These are phyloP conservation scores for Sherardia arvensis DNA, from an alignment of 257 asterid species.

Conservation along the genomic window DNA sequence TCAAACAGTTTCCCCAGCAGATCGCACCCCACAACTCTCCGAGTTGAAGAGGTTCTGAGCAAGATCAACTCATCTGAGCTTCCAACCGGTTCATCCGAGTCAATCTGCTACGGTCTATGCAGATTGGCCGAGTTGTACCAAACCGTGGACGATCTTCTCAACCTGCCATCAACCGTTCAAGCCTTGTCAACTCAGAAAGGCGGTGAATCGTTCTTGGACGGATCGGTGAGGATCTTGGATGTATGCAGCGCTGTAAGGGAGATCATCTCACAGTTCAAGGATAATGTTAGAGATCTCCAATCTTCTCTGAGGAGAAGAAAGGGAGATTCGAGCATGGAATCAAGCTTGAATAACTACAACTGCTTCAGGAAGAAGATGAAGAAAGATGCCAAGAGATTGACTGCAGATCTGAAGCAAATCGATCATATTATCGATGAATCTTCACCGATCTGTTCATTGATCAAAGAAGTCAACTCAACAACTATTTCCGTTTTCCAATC, in stretches of 20 bases:
- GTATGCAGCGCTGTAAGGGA: constrained; percentile 17
- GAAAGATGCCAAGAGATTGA: constrained; percentile 16
- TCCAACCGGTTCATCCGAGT: constrained; percentile 7
- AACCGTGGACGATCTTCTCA: constrained; percentile 11
- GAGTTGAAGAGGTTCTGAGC: constrained; percentile 22
- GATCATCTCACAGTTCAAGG: constrained; percentile 12
- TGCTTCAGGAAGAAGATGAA: constrained; percentile 21
- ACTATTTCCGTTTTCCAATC: neutral
- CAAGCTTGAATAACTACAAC: constrained; percentile 4
- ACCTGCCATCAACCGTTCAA: constrained; percentile 15
- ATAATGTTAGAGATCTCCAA: constrained; percentile 21
- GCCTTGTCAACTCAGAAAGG: constrained; percentile 14
- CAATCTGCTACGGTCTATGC: constrained; percentile 9
- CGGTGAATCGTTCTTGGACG: constrained; percentile 18
- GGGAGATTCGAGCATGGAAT: constrained; percentile 14
- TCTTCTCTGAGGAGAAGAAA: constrained; percentile 25
- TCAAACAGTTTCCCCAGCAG: constrained; percentile 30
- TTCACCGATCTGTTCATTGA: neutral
- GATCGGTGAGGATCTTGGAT: constrained; percentile 21
- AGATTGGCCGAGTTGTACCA: constrained; percentile 19
- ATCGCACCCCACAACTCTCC: constrained; percentile 26
- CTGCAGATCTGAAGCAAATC: constrained; percentile 16
- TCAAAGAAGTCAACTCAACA: neutral
- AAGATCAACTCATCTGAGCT: constrained; percentile 23
- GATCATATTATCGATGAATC: neutral